Evolutionary conservation across 106 monocot genomes (phyloP).

Genomic region (Dioscorea alata): DNA sequence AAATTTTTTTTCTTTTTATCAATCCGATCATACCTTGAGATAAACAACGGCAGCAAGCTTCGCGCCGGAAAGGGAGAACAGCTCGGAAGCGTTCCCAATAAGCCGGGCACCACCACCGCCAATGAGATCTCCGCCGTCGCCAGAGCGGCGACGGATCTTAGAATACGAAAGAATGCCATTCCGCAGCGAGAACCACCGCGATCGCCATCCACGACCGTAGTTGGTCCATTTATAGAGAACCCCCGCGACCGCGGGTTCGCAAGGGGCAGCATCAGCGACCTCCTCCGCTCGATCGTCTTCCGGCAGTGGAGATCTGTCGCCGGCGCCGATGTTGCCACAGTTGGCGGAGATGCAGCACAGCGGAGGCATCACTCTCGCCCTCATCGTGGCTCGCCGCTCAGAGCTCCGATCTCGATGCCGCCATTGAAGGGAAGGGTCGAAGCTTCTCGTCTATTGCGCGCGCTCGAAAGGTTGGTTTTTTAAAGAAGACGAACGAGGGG

Average conservation of each 20-base stretch:
- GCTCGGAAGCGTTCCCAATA: neutral
- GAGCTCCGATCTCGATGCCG: too few relatives aligned
- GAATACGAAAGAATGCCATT: slow-evolving; percentile 4
- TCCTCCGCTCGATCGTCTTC: neutral
- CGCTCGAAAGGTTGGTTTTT: too few relatives aligned
- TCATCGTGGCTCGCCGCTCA: neutral
- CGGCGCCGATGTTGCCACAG: neutral
- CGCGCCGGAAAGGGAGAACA: neutral
- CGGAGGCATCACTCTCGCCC: slow-evolving; percentile 2
- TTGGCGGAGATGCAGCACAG: slow-evolving; percentile 8
- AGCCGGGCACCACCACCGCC: neutral
- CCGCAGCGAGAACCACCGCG: slow-evolving; percentile 11
- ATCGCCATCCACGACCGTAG: slow-evolving; percentile 4
- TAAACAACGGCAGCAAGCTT: neutral
- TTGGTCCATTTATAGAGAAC: slow-evolving; percentile 10
- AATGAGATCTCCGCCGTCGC: neutral
- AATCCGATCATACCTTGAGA: neutral
- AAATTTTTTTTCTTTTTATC: too few relatives aligned
- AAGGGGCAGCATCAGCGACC: too few relatives aligned
- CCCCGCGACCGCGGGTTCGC: neutral
- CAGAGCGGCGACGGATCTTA: neutral
- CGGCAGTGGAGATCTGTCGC: neutral
- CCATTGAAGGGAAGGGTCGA: too few relatives aligned
- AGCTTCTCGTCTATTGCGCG: too few relatives aligned
- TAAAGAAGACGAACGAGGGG: too few relatives aligned